phyloP scores from a whole-genome alignment of 169 alveolate species.

The Cryptosporidium tyzzeri region DNA sequence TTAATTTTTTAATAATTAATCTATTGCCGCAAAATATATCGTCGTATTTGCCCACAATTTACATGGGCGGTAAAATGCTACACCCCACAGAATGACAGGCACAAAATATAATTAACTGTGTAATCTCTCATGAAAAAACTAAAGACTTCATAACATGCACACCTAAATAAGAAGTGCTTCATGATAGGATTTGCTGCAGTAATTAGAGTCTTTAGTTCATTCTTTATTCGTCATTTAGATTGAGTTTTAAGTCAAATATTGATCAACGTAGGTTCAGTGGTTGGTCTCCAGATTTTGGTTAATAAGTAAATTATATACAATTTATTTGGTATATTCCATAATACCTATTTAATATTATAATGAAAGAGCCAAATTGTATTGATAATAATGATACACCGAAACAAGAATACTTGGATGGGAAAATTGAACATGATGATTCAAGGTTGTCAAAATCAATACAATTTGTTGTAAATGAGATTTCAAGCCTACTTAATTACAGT shows the following conservation, averaged over 20 bases:
- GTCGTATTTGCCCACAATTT: slow-evolving; percentile 66
- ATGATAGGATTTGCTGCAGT: slow-evolving; percentile 8
- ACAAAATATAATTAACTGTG: neutral
- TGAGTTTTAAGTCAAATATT: neutral
- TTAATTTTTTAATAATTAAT: neutral
- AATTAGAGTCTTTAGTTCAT: neutral
- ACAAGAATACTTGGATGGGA: neutral
- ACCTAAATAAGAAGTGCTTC: neutral
- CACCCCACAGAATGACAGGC: slow-evolving; percentile 62
- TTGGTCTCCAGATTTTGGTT: neutral
- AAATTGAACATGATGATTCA: slow-evolving; percentile 7
- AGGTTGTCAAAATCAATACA: slow-evolving; percentile 28
- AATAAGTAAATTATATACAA: slow-evolving; percentile 1
- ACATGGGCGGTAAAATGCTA: slow-evolving; percentile 69
- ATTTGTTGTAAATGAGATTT: slow-evolving; percentile 65
- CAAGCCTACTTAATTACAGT: slow-evolving; percentile 26
- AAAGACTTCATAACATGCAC: slow-evolving; percentile 1
- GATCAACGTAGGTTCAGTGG: neutral
- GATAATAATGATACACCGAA: neutral
- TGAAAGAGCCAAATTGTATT: neutral
- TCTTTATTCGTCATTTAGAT: neutral
- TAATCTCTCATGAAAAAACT: slow-evolving; percentile 20
- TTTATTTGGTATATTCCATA: neutral
- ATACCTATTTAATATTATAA: neutral
- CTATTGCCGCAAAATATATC: slow-evolving; percentile 29